Percentiles rank a stretch among this genome's conserved stretches.
These are phyloP conservation scores for Aspergillus sp. DNA, from an alignment of 2,329 filamentous ascomycete species.

Conservation along the genomic window DNA sequence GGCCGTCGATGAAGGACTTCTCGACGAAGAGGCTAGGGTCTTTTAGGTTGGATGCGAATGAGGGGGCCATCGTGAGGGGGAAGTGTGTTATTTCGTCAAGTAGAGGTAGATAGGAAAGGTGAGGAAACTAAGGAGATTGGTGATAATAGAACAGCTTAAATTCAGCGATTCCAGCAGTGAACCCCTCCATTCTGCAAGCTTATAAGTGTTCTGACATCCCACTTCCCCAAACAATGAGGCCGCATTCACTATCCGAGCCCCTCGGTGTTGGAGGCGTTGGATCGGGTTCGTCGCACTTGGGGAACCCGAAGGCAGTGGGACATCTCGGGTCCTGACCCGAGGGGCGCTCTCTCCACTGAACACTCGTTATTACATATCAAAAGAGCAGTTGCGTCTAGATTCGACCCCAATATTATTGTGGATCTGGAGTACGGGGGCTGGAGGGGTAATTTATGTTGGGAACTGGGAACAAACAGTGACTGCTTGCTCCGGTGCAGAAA, in stretches of 20 bases:
- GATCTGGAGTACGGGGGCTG: too few relatives aligned
- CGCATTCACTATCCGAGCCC: background rate
- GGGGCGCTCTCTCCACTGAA: too few relatives aligned
- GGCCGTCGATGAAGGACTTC: constrained; percentile 4
- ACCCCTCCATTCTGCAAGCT: background rate
- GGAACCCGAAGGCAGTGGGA: background rate
- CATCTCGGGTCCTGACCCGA: too few relatives aligned
- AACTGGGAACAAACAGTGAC: too few relatives aligned
- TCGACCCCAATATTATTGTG: too few relatives aligned
- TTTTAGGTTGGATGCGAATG: background rate
- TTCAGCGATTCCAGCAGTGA: background rate
- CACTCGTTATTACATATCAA: too few relatives aligned
- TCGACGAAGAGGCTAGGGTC: constrained; percentile 1
- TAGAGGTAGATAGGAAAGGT: background rate
- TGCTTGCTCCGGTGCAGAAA: too few relatives aligned
- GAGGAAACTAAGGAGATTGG: background rate
- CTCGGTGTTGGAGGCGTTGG: background rate
- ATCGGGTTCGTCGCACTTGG: background rate
- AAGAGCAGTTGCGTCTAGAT: too few relatives aligned
- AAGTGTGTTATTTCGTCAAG: background rate
- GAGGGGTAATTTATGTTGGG: too few relatives aligned
- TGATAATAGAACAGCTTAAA: background rate
- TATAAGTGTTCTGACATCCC: background rate
- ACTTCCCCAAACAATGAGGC: background rate
- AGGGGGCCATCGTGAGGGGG: background rate